Percentiles rank a stretch among this genome's conserved stretches.
Evolutionary conservation across 805 yeast genomes (phyloP).

Genomic region (Ogataea kodamae): DNA sequence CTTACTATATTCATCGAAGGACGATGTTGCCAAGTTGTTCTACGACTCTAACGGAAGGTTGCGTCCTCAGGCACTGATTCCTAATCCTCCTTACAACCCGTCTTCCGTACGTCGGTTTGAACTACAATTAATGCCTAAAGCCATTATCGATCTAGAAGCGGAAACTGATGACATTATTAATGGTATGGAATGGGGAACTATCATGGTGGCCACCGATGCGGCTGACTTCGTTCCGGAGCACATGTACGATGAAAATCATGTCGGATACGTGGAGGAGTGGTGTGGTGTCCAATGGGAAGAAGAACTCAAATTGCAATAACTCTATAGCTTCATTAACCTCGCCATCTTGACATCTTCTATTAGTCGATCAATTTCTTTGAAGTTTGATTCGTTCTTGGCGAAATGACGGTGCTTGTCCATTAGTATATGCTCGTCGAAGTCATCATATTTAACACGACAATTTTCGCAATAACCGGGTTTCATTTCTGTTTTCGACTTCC

Average conservation of each 20-base stretch:
- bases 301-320: constrained; percentile 15
- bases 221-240: constrained; percentile 56
- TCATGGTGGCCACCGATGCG: constrained; percentile 68
- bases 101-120: constrained; percentile 65
- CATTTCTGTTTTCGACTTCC: constrained; percentile 24
- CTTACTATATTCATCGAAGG: constrained; percentile 64
- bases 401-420: constrained; percentile 72
- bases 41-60: constrained; percentile 24
- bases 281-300: constrained; percentile 30
- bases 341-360: constrained; percentile 43
- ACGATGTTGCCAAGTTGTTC: constrained; percentile 47
- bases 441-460: constrained; percentile 79
- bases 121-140: constrained; percentile 91
- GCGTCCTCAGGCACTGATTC: constrained; percentile 37
- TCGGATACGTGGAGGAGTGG: constrained; percentile 44
- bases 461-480: constrained; percentile 88
- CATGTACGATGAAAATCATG: constrained; percentile 53
- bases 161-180: constrained; percentile 42
- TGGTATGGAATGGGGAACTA: constrained; percentile 99
- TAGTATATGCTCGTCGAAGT: constrained; percentile 69
- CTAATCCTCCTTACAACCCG: constrained; percentile 61
- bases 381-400: constrained; percentile 69
- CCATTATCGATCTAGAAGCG: constrained; percentile 76
- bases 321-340: constrained; percentile 23
- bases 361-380: constrained; percentile 71